A percentile compares a stretch with the other conserved stretches of the same genome.
Conservation (phyloP, 2,329 filamentous ascomycete genomes). For the Aspergillus sergii region DNA sequence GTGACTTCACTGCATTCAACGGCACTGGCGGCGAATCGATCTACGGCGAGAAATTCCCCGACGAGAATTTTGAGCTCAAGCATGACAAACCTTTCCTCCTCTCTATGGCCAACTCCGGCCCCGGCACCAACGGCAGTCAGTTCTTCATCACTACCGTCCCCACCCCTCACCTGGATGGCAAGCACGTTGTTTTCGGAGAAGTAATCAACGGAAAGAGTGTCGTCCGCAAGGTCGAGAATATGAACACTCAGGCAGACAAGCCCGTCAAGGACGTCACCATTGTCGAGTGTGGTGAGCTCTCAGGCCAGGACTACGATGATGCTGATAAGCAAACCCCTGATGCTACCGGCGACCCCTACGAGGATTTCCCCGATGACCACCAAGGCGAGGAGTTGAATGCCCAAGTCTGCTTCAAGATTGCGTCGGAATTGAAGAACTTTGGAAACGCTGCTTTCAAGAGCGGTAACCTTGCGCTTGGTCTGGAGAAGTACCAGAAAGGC, state of each 20-base stretch:
- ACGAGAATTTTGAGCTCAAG: constrained; percentile 92
- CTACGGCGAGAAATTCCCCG: constrained; percentile 95
- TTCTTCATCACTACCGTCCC: constrained; percentile 97
- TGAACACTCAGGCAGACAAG: constrained; percentile 76
- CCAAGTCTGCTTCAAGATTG: constrained; percentile 73
- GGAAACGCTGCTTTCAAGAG: constrained; percentile 92
- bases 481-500: constrained; percentile 94
- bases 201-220: constrained; percentile 91
- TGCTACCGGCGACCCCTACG: constrained; percentile 83
- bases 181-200: constrained; percentile 97
- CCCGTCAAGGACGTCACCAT: constrained; percentile 74
- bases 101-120: constrained; percentile 97
- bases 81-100: constrained; percentile 92
- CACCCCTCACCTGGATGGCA: constrained; percentile 92
- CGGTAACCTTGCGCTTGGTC: constrained; percentile 67
- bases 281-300: constrained; percentile 82
- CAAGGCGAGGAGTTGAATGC: constrained; percentile 65
- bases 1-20: constrained; percentile 93
- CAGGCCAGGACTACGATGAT: constrained; percentile 67
- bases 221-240: constrained; percentile 86
- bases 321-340: constrained; percentile 73
- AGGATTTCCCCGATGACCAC: constrained; percentile 92
- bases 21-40: constrained; percentile 96
- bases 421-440: constrained; percentile 81
- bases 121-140: constrained; percentile 93